Percentiles rank a stretch among this genome's conserved stretches.
Conservation (phyloP, 23 red algal species). For the Gracilaria vermiculophylla region DNA sequence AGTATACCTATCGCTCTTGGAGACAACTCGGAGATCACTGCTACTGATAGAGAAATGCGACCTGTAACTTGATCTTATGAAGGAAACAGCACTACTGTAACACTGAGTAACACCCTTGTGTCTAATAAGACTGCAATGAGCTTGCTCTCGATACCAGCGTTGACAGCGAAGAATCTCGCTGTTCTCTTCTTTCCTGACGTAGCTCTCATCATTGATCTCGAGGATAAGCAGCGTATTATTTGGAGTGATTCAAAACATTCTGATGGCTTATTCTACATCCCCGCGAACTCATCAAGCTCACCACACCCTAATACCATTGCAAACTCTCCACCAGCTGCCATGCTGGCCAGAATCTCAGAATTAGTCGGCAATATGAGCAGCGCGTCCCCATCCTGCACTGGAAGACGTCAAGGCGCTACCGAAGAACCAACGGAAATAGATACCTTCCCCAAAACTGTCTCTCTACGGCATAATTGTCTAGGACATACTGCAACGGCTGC, state of each 20-base stretch:
- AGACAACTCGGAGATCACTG: background rate
- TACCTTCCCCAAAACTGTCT: too few relatives aligned
- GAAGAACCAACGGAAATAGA: too few relatives aligned
- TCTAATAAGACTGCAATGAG: background rate
- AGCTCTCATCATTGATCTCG: slow-evolving; percentile 2
- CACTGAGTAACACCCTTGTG: slow-evolving; percentile 4
- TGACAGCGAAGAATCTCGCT: background rate
- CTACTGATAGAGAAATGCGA: background rate
- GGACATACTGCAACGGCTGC: too few relatives aligned
- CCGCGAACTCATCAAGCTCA: too few relatives aligned
- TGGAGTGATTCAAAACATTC: background rate
- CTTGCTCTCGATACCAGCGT: background rate
- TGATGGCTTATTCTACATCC: slow-evolving; percentile 13
- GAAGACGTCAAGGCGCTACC: too few relatives aligned
- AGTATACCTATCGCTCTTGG: background rate
- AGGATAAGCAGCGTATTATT: background rate
- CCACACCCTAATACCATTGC: too few relatives aligned
- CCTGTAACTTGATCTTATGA: background rate
- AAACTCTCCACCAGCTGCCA: too few relatives aligned
- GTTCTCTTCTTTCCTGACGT: background rate
- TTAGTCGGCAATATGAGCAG: too few relatives aligned
- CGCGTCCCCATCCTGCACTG: too few relatives aligned
- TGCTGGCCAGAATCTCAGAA: too few relatives aligned
- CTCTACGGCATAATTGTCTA: too few relatives aligned
- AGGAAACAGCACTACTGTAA: background rate